A percentile compares a stretch with the other conserved stretches of the same genome.
phyloP scores from a whole-genome alignment of 2,329 filamentous ascomycete genomes.

The Hypoxylon sp. region DNA sequence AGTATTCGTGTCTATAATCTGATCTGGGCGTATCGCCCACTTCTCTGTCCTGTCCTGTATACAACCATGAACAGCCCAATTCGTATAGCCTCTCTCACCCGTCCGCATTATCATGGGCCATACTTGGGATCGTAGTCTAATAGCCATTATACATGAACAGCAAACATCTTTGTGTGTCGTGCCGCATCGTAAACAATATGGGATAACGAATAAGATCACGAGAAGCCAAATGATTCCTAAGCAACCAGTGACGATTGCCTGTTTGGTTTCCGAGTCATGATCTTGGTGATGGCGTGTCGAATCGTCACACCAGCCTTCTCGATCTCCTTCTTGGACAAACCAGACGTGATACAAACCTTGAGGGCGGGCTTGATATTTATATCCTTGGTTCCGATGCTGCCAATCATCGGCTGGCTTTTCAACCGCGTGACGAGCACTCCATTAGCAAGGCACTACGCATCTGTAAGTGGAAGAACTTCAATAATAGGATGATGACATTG shows the following conservation, averaged over 20 bases:
- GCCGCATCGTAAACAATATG: conserved; percentile 22
- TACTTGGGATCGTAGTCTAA: conserved; percentile 20
- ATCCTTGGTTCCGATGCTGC: conserved; percentile 75
- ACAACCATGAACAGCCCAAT: conserved; percentile 25
- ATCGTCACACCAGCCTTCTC: conserved; percentile 93
- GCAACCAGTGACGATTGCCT: conserved; percentile 60
- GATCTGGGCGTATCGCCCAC: too few relatives aligned
- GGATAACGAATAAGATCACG: conserved; percentile 30
- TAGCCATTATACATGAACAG: conserved; percentile 26
- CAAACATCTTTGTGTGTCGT: conserved; percentile 14
- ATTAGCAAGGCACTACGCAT: conserved; percentile 80
- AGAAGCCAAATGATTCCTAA: conserved; percentile 51
- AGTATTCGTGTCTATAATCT: conserved; percentile 47
- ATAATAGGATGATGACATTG: background rate
- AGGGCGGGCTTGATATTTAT: conserved; percentile 83
- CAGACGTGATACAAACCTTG: conserved; percentile 91
- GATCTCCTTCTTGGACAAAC: conserved; percentile 91
- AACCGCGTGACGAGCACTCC: conserved; percentile 90
- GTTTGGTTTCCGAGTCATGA: conserved; percentile 78
- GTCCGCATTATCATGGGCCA: conserved; percentile 28
- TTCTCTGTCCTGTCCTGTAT: conserved; percentile 18
- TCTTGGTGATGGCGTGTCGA: conserved; percentile 92
- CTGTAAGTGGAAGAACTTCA: conserved; percentile 21
- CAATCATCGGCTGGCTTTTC: conserved; percentile 80
- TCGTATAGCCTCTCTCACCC: conserved; percentile 8